Evolutionary conservation across 2,329 filamentous ascomycete genomes (phyloP), one percentile per base, ranked within the genome.

Genomic region (Aspergillus tanneri): DNA sequence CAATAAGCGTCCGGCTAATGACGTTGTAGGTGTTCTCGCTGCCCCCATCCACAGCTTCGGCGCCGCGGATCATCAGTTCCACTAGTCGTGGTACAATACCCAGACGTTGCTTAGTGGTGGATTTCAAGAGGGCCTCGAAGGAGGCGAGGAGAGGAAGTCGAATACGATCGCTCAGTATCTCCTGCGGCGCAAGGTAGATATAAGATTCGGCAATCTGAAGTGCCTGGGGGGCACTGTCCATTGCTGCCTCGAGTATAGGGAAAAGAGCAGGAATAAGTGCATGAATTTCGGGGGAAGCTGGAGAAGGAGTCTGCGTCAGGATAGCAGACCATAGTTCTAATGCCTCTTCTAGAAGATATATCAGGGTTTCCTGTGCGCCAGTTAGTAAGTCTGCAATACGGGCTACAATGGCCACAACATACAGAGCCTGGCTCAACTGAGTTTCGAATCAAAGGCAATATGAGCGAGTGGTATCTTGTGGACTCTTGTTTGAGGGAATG

Each of bases 261-360:
- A 90, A 79, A 1, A 82, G 77, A 37, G 78, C 71, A n/a, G 81
- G 78, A 2, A 83, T 77, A 27, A 92, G 75, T 3, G 76, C 73
- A 3, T 87, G 67, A n/a, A 91, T 71, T 11, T 84, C 82, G 0
- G 77, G 71, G 1, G 82, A 77, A 11, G 69, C 72, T 0, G 86
- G 84, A 10, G 81, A 72, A 6, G 79, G 77, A 49, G 84, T 85
- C 60, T 89, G 83, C 53, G 77, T 76, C 28, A 91, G 69, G 9
- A 96, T 83, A 2, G 86, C 82, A 25, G 81, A 79, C 92, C 92
- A 97, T 3, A 99, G 80, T 47, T 96, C 91, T 11, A 97, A 76
- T 0, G 90, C 88, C 66, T 99, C 93, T 53, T 97, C 93, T 10
- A 96, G 82, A 9, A 99, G 81, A 61, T 95, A 93, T 2, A 91